Conservation (phyloP, 805 yeast genomes). For the Metschnikowia aberdeeniae region DNA sequence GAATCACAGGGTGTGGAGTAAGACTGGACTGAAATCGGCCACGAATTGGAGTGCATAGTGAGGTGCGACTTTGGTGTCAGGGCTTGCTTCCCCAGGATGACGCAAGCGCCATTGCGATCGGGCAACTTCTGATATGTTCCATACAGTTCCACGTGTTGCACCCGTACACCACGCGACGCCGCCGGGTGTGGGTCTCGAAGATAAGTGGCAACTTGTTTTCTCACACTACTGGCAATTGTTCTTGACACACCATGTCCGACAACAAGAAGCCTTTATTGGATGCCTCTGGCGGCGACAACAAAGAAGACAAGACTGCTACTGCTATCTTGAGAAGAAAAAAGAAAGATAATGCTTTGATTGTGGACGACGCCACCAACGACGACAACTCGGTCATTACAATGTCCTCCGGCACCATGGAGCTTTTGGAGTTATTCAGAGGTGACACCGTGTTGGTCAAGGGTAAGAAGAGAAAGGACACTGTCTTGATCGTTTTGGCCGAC, state of each 20-base stretch:
- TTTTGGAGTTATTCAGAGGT: slow-evolving; percentile 91
- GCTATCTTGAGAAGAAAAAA: slow-evolving; percentile 96
- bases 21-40: not conserved
- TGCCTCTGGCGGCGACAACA: slow-evolving; percentile 61
- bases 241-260: slow-evolving; percentile 16
- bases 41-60: not conserved
- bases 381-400: slow-evolving; percentile 96
- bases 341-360: slow-evolving; percentile 92
- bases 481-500: slow-evolving; percentile 89
- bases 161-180: slow-evolving; percentile 8
- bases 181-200: slow-evolving; percentile 1
- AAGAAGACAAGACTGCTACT: slow-evolving; percentile 80
- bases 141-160: slow-evolving; percentile 6
- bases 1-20: not conserved
- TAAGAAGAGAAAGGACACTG: slow-evolving; percentile 96
- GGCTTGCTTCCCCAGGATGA: not conserved
- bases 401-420: slow-evolving; percentile 93
- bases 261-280: slow-evolving; percentile 39
- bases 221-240: slow-evolving; percentile 3
- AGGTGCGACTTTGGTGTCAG: not conserved
- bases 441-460: slow-evolving; percentile 97
- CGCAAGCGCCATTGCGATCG: slow-evolving; percentile 4
- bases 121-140: slow-evolving; percentile 6
- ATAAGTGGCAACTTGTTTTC: slow-evolving; percentile 4
- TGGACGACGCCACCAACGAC: slow-evolving; percentile 95